Evolutionary conservation across 1,284 basidiomycete genomes (phyloP), one percentile per base, ranked within the genome.

Genomic region (Abortiporus biennis): DNA sequence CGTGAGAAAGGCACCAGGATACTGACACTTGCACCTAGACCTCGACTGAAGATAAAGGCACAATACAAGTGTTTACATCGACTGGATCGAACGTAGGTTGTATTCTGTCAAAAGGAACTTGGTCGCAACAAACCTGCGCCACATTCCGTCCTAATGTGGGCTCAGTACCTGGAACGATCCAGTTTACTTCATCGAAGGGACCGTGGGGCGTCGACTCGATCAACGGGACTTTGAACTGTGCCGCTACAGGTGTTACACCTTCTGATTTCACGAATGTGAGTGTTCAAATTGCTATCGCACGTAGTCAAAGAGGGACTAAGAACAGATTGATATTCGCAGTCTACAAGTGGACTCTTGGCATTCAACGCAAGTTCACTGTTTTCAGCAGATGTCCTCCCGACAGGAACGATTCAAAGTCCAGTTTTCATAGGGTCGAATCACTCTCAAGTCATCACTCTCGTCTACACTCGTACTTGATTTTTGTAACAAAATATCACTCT

Each of bases 71-170:
- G 6, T 46, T 35, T 41, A 46, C 44, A 22, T 22, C 44, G n/a
- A 17, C 31, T 12, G 44, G 44, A 1, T 19, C 32, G n/a, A 46
- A 46, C 29, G 44, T 46, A 20, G 44, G 44, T 25, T 46, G 44
- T 25, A 36, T 46, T 13, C 35, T 46, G 6, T 42, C 40, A 12
- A 46, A 46, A 24, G 44, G 44, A 11, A 46, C 44, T 19, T 46
- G 44, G 44, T 42, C 44, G 9, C 40, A 46, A 40, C 44, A 42
- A 24, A 46, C 44, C 20, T 46, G 44, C 34, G 44, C 44, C 6
- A 46, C 44, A 13, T 46, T 46, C 36, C 44, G 44, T 22, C 44
- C 44, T 21, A 23, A 29, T 6, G 15, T 27, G 16, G 44, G 40
- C 12, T 42, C 40, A 19, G 35, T 29, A 4, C 13, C 40, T 12